Evolutionary conservation across 1,139 yeast species (phyloP).

Genomic region (Wickerhamomyces sp.): DNA sequence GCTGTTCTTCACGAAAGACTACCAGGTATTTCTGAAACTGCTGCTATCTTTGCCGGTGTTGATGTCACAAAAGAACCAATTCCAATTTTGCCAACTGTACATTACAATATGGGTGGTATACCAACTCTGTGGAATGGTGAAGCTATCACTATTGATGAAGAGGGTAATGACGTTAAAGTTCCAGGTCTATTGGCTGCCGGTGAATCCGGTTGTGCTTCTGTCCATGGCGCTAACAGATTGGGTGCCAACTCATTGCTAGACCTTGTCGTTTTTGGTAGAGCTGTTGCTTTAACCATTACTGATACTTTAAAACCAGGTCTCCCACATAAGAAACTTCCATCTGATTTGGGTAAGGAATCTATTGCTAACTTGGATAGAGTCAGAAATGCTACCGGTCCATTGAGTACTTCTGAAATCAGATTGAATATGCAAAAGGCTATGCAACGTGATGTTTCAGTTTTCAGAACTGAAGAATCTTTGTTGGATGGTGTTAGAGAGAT

Average conservation of each 20-base stretch:
- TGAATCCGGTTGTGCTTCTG: slow-evolving; percentile 98
- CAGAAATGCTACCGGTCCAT: slow-evolving; percentile 81
- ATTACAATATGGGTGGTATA: slow-evolving; percentile 99
- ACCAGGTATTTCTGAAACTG: slow-evolving; percentile 99
- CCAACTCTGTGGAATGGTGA: slow-evolving; percentile 98
- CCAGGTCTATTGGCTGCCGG: slow-evolving; percentile 98
- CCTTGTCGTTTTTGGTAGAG: slow-evolving; percentile 97
- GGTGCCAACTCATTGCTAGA: slow-evolving; percentile 99
- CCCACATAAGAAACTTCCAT: slow-evolving; percentile 75
- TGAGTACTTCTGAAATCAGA: slow-evolving; percentile 84
- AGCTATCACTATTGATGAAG: slow-evolving; percentile 74
- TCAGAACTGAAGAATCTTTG: slow-evolving; percentile 88
- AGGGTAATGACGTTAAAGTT: slow-evolving; percentile 87
- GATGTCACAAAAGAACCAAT: slow-evolving; percentile 99
- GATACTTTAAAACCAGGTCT: slow-evolving; percentile 84
- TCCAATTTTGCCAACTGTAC: slow-evolving; percentile 97
- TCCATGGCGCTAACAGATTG: slow-evolving; percentile 98
- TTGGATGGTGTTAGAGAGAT: slow-evolving; percentile 89
- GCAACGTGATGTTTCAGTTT: slow-evolving; percentile 97
- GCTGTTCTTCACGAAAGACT: slow-evolving; percentile 89
- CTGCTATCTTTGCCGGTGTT: slow-evolving; percentile 97
- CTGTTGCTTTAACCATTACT: slow-evolving; percentile 88
- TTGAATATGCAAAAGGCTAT: slow-evolving; percentile 89
- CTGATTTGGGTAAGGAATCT: slow-evolving; percentile 85
- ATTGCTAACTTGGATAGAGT: slow-evolving; percentile 85